Evolutionary conservation across 768 basidiomycete genomes (phyloP).

Genomic region (Hortiboletus flavorubellus): DNA sequence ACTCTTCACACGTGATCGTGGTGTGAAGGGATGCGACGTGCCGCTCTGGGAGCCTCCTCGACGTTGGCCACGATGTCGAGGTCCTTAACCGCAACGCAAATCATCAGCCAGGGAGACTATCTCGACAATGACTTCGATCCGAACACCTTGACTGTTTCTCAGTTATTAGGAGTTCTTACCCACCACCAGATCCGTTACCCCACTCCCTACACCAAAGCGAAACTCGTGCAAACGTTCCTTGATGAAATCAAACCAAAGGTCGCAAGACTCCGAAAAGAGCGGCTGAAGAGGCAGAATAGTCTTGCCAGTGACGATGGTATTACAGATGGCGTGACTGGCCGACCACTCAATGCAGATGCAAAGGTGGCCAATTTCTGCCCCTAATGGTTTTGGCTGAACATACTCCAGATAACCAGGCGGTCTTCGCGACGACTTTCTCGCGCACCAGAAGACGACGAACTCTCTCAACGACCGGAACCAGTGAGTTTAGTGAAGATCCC

Average conservation of each 20-base stretch:
- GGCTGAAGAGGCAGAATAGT: conserved; percentile 63
- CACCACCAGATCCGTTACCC: conserved; percentile 77
- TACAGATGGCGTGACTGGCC: conserved; percentile 78
- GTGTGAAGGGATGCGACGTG: neutral
- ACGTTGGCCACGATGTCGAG: conserved; percentile 55
- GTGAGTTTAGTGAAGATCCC: conserved; percentile 37
- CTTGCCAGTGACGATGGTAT: conserved; percentile 81
- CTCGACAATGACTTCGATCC: conserved; percentile 79
- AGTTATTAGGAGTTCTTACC: conserved; percentile 72
- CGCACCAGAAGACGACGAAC: conserved; percentile 44
- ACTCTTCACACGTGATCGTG: conserved; percentile 21
- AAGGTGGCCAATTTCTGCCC: conserved; percentile 37
- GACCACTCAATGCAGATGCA: conserved; percentile 47
- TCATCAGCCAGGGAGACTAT: conserved; percentile 74
- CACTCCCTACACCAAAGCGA: conserved; percentile 71
- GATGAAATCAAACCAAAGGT: conserved; percentile 66
- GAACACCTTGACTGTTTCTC: conserved; percentile 68
- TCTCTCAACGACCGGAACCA: conserved; percentile 48
- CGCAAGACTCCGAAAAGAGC: conserved; percentile 57
- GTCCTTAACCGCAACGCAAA: conserved; percentile 66
- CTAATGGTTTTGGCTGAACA: conserved; percentile 6
- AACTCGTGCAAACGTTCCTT: conserved; percentile 74
- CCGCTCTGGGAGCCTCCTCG: conserved; percentile 2
- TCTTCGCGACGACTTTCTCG: conserved; percentile 66
- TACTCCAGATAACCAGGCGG: conserved; percentile 37